Base-by-base conservation (phyloP, 225 moss, liverwort and hornwort species). In the Antitrichia curtipendula region DNA sequence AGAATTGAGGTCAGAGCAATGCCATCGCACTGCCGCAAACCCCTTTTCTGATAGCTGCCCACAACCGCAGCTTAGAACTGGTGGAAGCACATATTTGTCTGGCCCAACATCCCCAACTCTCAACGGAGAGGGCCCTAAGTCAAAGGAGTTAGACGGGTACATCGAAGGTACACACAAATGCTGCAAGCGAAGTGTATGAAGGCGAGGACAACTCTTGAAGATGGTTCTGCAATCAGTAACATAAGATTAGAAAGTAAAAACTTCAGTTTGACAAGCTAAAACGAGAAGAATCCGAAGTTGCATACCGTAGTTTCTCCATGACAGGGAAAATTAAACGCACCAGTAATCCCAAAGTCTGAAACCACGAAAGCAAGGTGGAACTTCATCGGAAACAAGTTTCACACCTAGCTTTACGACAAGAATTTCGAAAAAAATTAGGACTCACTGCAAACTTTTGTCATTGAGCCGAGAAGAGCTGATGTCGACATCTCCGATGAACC, bases 381-480 rank as follows among this genome's bases (percentile, higher is more conserved):
- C 65, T 53, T 31, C 29, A 81, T 70, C 27, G 49, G 52, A 70
- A 60, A 82, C 72, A 71, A 45, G 38, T 25, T 86, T 64, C 78
- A 82, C 27, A 49, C 24, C 27, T 19, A 75, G 27, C 29, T 16
- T 65, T 38, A 16, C 25, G 8, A 47, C 23, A 58, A 80, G 47
- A 27, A 69, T 54, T 88, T 84, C 45, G 53, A 71, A 83, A 24
- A 76, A 78, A 50, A 71, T n/a, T 78, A 83, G 70, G 49, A 82
- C 96, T 96, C 84, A 96, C 96, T 96, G 94, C 80, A 96, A 87
- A 62, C 85, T 94, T 82, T 92, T 94, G 89, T 96, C 95, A 82
- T 85, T 96, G 32, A 96, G 91, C 49, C 95, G 96, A 78, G 92
- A 94, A n/a, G 96, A 96, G 90, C 94, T 95, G 57, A 96, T 90